Evolutionary conservation across 768 basidiomycete species (phyloP).

Genomic region (Suillus bovinus): DNA sequence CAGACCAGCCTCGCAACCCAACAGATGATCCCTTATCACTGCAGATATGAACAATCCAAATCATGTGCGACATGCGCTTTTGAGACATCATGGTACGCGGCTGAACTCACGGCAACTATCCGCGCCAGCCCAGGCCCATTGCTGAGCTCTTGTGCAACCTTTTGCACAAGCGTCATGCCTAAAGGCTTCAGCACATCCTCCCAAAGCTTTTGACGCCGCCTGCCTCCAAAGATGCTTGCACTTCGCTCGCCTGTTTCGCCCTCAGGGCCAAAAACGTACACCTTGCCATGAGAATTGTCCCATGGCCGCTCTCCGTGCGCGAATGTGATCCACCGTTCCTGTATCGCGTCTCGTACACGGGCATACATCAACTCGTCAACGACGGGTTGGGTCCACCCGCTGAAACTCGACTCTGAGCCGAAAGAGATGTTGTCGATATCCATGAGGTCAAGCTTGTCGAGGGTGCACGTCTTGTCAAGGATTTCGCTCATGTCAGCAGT

Average conservation of each 20-base stretch:
- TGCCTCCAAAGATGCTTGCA: constrained; percentile 60
- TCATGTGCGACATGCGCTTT: not conserved
- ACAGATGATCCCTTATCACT: not conserved
- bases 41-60: not conserved
- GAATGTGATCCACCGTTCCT: constrained; percentile 74
- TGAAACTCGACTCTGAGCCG: constrained; percentile 18
- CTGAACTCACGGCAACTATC: constrained; percentile 15
- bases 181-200: constrained; percentile 66
- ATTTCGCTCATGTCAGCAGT: constrained; percentile 20
- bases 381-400: constrained; percentile 54
- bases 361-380: constrained; percentile 69
- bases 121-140: constrained; percentile 52
- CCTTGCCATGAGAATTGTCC: constrained; percentile 54
- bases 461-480: constrained; percentile 18
- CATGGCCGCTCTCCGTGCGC: constrained; percentile 75
- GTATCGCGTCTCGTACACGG: constrained; percentile 69
- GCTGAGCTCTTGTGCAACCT: constrained; percentile 72
- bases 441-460: constrained; percentile 30
- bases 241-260: constrained; percentile 79
- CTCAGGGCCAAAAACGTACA: constrained; percentile 81
- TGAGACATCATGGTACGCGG: not conserved
- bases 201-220: constrained; percentile 63
- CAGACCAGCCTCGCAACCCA: not conserved
- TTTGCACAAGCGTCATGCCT: constrained; percentile 66
- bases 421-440: constrained; percentile 23